These are phyloP conservation scores for Botrytis squamosa DNA, from an alignment of 2,329 filamentous ascomycete species.

Conservation along the genomic window DNA sequence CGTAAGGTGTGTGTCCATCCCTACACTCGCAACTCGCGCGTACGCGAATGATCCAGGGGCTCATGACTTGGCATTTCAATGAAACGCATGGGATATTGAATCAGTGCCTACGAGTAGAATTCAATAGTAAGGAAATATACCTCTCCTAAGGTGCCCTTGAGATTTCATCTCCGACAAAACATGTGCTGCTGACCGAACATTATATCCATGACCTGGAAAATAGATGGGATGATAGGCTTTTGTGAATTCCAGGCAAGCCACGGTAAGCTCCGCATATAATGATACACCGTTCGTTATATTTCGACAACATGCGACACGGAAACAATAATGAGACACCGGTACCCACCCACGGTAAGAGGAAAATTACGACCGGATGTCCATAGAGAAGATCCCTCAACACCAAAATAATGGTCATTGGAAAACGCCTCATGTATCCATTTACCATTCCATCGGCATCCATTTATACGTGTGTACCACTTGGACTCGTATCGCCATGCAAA, in stretches of 20 bases:
- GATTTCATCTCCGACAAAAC: not conserved
- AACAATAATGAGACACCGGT: conserved; percentile 11
- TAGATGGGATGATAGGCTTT: not conserved
- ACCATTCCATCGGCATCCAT: conserved; percentile 18
- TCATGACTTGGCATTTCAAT: not conserved
- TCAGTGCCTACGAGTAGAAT: not conserved
- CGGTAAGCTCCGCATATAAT: conserved; percentile 1
- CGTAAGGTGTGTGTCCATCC: not conserved
- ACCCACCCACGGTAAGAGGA: not conserved
- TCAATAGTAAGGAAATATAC: not conserved
- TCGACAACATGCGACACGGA: conserved; percentile 14
- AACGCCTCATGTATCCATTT: conserved; percentile 10
- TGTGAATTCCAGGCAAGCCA: not conserved
- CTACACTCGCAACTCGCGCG: not conserved
- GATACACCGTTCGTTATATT: conserved; percentile 9
- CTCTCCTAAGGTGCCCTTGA: not conserved
- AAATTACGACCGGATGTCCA: not conserved
- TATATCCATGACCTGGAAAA: not conserved
- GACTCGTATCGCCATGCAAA: conserved; percentile 16
- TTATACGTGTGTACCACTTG: conserved; percentile 1
- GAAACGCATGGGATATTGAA: not conserved
- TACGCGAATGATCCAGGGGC: conserved; percentile 14
- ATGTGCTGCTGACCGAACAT: conserved; percentile 9
- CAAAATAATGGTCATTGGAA: not conserved
- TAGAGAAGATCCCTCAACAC: not conserved